Conservation (phyloP, 2,329 filamentous ascomycete species). For the Colletotrichum echinochloae region DNA sequence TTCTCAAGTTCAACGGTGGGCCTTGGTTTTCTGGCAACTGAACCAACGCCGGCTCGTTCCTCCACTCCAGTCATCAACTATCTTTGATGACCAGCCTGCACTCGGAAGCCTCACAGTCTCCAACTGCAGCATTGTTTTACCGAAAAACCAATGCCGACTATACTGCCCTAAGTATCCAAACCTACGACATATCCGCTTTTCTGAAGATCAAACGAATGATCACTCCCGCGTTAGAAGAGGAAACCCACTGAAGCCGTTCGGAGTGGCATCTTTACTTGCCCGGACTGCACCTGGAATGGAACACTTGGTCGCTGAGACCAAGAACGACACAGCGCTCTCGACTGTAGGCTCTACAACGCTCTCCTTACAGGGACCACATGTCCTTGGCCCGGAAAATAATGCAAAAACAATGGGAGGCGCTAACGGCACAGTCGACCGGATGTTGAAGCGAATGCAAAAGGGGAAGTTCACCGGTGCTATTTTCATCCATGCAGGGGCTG, state of each 20-base stretch:
- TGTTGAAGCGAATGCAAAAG: constrained; percentile 51
- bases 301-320: not conserved
- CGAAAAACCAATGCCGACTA: not conserved
- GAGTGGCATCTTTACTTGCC: not conserved
- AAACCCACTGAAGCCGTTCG: not conserved
- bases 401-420: constrained; percentile 43
- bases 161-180: not conserved
- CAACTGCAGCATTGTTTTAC: not conserved
- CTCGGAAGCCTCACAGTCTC: not conserved
- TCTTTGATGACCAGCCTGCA: not conserved
- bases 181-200: not conserved
- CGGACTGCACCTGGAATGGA: constrained; percentile 27
- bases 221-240: not conserved
- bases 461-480: constrained; percentile 73
- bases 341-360: not conserved
- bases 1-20: not conserved
- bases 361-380: not conserved
- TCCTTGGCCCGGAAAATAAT: not conserved
- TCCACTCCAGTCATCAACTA: not conserved
- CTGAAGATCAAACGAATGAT: not conserved
- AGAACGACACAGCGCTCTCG: constrained; percentile 6
- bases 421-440: constrained; percentile 58
- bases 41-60: not conserved
- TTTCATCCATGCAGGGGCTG: constrained; percentile 95
- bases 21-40: not conserved